Base-by-base conservation (phyloP, 2,329 filamentous ascomycete genomes). In the Diaporthe ampelina region DNA sequence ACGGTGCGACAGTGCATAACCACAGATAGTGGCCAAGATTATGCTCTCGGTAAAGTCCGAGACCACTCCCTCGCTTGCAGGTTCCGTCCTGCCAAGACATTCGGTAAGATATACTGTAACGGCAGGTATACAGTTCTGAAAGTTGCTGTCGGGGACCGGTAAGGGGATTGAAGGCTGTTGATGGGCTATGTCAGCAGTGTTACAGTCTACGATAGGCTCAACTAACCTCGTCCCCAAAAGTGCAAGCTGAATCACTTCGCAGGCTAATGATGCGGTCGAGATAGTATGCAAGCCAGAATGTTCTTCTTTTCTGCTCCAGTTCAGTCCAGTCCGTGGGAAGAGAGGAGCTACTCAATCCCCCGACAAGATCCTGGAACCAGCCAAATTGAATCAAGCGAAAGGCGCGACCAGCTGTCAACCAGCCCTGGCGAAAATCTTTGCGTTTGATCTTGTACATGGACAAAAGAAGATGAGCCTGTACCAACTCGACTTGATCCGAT, bases 11-110 rank as follows among this genome's bases (percentile, higher is more conserved):
- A 61, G 6, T 8, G 57, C 57, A 43, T 43, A 19, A 19, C 57
- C 57, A 15, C 37, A 61, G n/a, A 61, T 43, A 43, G 32, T 43
- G n/a, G 57, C 57, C 57, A 61, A 11, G 8, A 43, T 61, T 19
- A 61, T 61, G 37, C 35, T 61, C 57, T 61, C 35, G 35, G 57
- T 26, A 26, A 61, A 61, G n/a, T 61, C 57, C 35, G 57, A 61
- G 10, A 13, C 11, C 32, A 13, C 13, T n/a, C 5, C 37, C 13
- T 61, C 57, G 15, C 3, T 19, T 26, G 35, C 57, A 43, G 26
- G 8, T 24, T 43, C 57, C 13, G 11, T 21, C n/a, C 6, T 43
- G n/a, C 37, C 35, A 17, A 61, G 37, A 61, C 6, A 17, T 6
- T 61, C 57, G 13, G n/a, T 4, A 24, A 43, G 57, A 61, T 61